Evolutionary conservation across 2,329 filamentous ascomycete species (phyloP), one percentile per base, ranked within the genome.

Genomic region (Aspergillus awamori): DNA sequence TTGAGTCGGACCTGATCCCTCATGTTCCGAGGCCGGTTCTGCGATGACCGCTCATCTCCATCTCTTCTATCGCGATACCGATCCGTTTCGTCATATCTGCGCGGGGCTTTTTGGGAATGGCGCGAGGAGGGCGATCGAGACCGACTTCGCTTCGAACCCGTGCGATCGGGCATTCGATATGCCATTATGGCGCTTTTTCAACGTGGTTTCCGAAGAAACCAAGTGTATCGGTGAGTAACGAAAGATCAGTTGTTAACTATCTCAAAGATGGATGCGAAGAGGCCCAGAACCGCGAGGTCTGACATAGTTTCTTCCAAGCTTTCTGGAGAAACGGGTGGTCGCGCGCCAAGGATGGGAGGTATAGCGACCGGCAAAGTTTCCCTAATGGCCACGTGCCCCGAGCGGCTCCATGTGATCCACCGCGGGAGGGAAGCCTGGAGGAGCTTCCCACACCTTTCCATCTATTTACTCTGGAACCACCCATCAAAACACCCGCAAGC

Each of bases 1-100:
- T 83, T 83, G 54, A 81, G 70, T 5, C 77, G 77, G 53, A 79
- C 74, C 65, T 82, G 80, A 36, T 82, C 80, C 62, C 74, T 79
- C 69, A 76, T 75, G 56, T 70, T 72, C 38, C 74, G 69, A 26
- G 67, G 61, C 58, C 70, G 74, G 56, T 61, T 61, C 15, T 67
- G 69, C 1, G 61, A 52, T 36, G 64, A 54, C 10, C 70, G 64
- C 5, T 65, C 65, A 53, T 66, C 63, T 20, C 67, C 67, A 61
- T 72, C 63, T 15, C 67, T 65, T 58, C 68, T 64, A 38, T 70
- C 68, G 57, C 63, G 68, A 64, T 68, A 68, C 55, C 67, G 66
- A 56, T 72, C 70, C 59, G 67, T 67, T 57, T 72, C 69, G 60
- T 76, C 73, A 38, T 72, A 64, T 65, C 72, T 70, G 63, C 76